phyloP scores from a whole-genome alignment of 2,329 filamentous ascomycete genomes.

The Colletotrichum sp. region DNA sequence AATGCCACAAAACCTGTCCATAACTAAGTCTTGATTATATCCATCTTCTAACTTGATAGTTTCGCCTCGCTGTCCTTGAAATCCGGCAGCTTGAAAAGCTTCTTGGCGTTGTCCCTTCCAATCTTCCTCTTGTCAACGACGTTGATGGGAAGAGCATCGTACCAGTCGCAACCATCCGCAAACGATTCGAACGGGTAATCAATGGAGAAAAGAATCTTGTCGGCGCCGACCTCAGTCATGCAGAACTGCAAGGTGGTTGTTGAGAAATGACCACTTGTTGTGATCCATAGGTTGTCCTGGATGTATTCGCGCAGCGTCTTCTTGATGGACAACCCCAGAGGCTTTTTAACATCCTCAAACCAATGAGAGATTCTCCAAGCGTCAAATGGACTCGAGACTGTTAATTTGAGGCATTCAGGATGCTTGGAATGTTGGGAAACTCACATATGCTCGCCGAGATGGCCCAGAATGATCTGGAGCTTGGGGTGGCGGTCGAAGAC shows the following conservation, averaged over 20 bases:
- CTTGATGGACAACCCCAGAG: neutral
- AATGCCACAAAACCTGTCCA: neutral
- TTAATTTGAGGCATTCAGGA: no score
- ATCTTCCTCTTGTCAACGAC: neutral
- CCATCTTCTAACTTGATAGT: fast-evolving
- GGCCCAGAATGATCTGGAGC: neutral
- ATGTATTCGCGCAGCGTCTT: neutral
- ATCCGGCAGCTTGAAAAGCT: neutral
- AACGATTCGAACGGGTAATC: neutral
- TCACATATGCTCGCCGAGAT: neutral
- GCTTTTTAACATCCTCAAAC: neutral
- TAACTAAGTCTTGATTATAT: neutral
- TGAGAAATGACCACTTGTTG: neutral
- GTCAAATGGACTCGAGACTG: fast-evolving
- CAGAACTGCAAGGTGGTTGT: neutral
- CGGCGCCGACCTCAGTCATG: neutral
- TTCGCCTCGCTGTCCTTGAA: neutral
- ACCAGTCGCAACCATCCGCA: neutral
- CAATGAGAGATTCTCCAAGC: fast-evolving
- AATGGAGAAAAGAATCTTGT: neutral
- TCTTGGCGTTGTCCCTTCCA: neutral
- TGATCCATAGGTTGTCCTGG: neutral
- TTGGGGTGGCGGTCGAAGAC: neutral
- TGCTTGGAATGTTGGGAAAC: no score
- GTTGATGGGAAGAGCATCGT: neutral